Conservation (phyloP, 208 protist species). For the Trypanosoma grayi region DNA sequence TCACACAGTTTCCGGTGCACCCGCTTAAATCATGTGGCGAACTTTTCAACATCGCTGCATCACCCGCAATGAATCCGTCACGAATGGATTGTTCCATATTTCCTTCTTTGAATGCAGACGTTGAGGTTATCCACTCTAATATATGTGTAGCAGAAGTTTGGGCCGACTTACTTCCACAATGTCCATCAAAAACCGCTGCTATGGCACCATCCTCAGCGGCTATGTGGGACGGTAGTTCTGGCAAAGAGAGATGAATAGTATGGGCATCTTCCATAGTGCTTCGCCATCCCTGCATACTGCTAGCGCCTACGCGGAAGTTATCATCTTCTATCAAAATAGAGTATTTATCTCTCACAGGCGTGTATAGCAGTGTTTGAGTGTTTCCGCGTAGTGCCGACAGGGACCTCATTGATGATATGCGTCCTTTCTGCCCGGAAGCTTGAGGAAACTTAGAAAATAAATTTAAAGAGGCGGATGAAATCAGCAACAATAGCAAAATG, state of each 20-base stretch:
- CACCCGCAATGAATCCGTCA: conserved; percentile 67
- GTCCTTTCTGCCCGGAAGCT: background rate
- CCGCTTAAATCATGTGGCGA: conserved; percentile 80
- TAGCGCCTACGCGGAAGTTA: conserved; percentile 84
- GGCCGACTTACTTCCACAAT: conserved; percentile 81
- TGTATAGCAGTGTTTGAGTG: conserved; percentile 72
- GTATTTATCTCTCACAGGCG: conserved; percentile 86
- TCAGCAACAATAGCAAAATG: too few relatives aligned
- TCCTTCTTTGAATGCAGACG: conserved; percentile 45
- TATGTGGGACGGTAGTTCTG: conserved; percentile 60
- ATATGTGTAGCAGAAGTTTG: conserved; percentile 76
- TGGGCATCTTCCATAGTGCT: conserved; percentile 92
- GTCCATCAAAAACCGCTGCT: conserved; percentile 86
- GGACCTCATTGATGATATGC: conserved; percentile 39
- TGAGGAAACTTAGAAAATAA: background rate
- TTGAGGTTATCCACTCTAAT: conserved; percentile 69
- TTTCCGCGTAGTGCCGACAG: conserved; percentile 53
- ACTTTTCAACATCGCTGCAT: conserved; percentile 62
- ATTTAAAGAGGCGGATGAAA: conserved; percentile 21
- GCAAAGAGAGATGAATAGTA: conserved; percentile 77
- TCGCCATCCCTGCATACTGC: conserved; percentile 91
- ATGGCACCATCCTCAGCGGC: conserved; percentile 75
- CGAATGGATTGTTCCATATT: conserved; percentile 68
- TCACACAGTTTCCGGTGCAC: conserved; percentile 78
- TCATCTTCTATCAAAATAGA: conserved; percentile 92